Evolutionary conservation across 306 rosid genomes (phyloP).

Genomic region (Lathyrus oleraceus): DNA sequence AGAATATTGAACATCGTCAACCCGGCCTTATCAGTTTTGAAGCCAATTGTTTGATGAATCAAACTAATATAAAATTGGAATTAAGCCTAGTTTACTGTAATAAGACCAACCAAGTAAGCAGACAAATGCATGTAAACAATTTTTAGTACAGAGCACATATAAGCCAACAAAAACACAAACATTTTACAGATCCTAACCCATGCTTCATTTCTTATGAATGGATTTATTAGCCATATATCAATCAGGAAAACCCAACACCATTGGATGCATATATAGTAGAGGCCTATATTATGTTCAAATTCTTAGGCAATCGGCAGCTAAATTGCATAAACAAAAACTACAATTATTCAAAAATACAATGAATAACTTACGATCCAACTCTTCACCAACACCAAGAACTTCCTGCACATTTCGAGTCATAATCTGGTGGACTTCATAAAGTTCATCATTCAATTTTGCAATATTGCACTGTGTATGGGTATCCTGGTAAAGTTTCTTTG

Average conservation of each 20-base stretch:
- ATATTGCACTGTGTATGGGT: conserved; percentile 95
- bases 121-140: conserved; percentile 14
- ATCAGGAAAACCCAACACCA: conserved; percentile 25
- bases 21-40: conserved; percentile 12
- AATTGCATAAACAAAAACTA: conserved; percentile 27
- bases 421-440: conserved; percentile 97
- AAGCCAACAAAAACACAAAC: background rate
- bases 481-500: conserved; percentile 97
- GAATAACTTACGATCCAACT: conserved; percentile 90
- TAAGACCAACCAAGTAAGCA: conserved; percentile 21
- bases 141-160: conserved; percentile 4
- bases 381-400: conserved; percentile 99
- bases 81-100: background rate
- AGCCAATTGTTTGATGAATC: conserved; percentile 7
- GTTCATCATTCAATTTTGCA: conserved; percentile 96
- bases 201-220: background rate
- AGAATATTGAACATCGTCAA: conserved; percentile 24
- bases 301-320: conserved; percentile 28
- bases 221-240: background rate
- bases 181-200: conserved; percentile 12
- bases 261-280: conserved; percentile 1
- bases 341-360: conserved; percentile 33
- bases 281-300: conserved; percentile 15
- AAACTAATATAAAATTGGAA: conserved; percentile 2
- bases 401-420: conserved; percentile 99